Conservation (phyloP, 192 early-diverging fungal species). For the Entomortierella beljakovae region DNA sequence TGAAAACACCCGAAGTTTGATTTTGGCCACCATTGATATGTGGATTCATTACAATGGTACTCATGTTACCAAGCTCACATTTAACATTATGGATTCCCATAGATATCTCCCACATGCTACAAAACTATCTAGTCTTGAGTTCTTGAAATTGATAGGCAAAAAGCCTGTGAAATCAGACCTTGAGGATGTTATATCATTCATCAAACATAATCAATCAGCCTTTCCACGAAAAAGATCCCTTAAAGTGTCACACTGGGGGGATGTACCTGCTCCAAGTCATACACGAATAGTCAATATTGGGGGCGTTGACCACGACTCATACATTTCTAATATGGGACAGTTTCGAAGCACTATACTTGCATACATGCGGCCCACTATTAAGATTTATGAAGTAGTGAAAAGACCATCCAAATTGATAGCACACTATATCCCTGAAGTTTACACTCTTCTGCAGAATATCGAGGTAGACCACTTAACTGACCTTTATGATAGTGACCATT, state of each 20-base stretch:
- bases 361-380: not conserved
- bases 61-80: not conserved
- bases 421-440: not conserved
- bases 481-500: not conserved
- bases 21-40: not conserved
- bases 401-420: not conserved
- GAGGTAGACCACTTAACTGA: not conserved
- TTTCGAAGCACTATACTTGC: not conserved
- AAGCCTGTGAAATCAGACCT: not conserved
- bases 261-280: too few relatives aligned
- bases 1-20: not conserved
- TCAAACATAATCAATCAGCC: not conserved
- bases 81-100: not conserved
- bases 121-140: not conserved
- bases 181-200: not conserved
- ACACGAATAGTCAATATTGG: too few relatives aligned
- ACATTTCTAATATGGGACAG: too few relatives aligned
- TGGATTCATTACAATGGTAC: not conserved
- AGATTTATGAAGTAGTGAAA: not conserved
- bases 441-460: not conserved
- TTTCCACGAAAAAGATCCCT: not conserved
- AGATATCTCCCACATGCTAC: not conserved
- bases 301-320: too few relatives aligned
- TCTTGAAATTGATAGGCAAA: not conserved
- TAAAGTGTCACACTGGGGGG: too few relatives aligned